Conservation (phyloP, 2,329 filamentous ascomycete genomes). For the Thielaviopsis euricoi region DNA sequence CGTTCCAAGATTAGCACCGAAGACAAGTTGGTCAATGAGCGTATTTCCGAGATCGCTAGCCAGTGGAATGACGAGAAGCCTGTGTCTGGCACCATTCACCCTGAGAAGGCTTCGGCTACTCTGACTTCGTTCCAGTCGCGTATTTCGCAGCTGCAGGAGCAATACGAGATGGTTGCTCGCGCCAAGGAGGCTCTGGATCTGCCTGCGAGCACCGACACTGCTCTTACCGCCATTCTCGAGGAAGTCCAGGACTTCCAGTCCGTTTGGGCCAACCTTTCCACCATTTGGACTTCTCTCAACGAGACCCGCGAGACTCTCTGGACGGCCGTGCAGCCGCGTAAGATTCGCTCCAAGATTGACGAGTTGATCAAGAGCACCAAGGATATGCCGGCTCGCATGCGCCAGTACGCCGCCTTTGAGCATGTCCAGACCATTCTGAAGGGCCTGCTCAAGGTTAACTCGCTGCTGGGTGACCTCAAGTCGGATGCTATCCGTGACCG, state of each 20-base stretch:
- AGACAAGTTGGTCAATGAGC: slow-evolving; percentile 77
- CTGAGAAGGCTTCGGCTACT: slow-evolving; percentile 71
- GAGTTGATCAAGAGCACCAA: slow-evolving; percentile 94
- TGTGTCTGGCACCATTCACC: slow-evolving; percentile 83
- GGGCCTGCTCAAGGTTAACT: slow-evolving; percentile 79
- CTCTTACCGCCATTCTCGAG: slow-evolving; percentile 73
- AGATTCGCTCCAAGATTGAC: slow-evolving; percentile 78
- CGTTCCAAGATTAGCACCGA: slow-evolving; percentile 90
- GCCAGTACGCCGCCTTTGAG: slow-evolving; percentile 98
- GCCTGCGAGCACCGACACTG: slow-evolving; percentile 60
- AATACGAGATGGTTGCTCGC: slow-evolving; percentile 85
- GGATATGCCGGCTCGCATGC: slow-evolving; percentile 97
- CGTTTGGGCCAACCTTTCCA: slow-evolving; percentile 88
- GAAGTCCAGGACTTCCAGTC: slow-evolving; percentile 98
- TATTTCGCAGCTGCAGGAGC: slow-evolving; percentile 69
- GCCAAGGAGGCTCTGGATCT: slow-evolving; percentile 94
- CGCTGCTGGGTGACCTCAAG: slow-evolving; percentile 75
- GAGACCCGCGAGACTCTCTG: slow-evolving; percentile 84
- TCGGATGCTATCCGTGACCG: slow-evolving; percentile 92
- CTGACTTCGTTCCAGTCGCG: slow-evolving; percentile 69
- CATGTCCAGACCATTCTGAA: slow-evolving; percentile 87
- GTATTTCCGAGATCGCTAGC: slow-evolving; percentile 66
- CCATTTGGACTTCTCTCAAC: slow-evolving; percentile 91
- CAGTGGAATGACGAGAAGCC: slow-evolving; percentile 97
- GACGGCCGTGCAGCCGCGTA: slow-evolving; percentile 89